phyloP scores from a whole-genome alignment of 306 rosid genomes.

The Acacia melanoxylon region DNA sequence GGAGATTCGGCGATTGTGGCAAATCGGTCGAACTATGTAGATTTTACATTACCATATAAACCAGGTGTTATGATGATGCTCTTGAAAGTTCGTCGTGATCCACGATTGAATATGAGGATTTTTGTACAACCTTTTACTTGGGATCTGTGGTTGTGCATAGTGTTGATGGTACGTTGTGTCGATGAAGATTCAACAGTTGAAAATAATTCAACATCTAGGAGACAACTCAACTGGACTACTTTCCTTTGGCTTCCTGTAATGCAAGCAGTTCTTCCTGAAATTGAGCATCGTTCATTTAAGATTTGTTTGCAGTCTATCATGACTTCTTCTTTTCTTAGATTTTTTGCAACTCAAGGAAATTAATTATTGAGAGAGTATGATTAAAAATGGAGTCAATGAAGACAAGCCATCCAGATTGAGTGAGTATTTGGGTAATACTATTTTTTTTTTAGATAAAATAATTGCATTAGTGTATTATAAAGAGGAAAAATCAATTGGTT shows the following conservation, averaged over 20 bases:
- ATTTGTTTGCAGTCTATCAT: no score
- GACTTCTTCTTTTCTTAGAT: no score
- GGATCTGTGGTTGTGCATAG: not conserved
- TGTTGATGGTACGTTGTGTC: not conserved
- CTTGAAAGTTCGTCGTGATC: not conserved
- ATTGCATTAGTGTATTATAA: no score
- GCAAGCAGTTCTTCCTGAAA: not conserved
- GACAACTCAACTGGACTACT: not conserved
- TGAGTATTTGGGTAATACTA: no score
- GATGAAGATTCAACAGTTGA: not conserved
- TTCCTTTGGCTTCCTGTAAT: conserved; percentile 20
- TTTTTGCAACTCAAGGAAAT: no score
- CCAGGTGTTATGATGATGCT: not conserved
- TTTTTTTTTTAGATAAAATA: no score
- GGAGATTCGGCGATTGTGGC: not conserved
- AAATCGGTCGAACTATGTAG: not conserved
- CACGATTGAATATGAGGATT: not conserved
- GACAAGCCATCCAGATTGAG: no score
- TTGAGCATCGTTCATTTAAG: not conserved
- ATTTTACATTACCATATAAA: not conserved
- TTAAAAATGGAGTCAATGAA: no score
- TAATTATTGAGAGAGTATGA: no score
- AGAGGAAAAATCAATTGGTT: no score
- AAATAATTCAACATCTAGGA: not conserved
- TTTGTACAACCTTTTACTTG: not conserved